phyloP scores from a whole-genome alignment of 2,329 filamentous ascomycete species.

The Trichoderma sp. region DNA sequence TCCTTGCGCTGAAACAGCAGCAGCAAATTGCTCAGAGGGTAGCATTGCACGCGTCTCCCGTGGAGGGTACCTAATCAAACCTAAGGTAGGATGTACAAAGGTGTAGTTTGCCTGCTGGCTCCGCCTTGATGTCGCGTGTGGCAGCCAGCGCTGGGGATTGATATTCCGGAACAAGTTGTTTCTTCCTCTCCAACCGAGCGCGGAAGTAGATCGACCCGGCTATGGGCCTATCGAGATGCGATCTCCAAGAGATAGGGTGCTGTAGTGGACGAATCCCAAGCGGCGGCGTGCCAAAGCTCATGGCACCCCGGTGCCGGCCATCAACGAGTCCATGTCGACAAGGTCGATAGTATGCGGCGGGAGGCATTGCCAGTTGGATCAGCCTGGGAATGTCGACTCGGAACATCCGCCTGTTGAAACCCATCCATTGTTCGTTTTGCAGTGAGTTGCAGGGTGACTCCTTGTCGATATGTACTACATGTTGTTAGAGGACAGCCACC shows the following conservation, averaged over 20 bases:
- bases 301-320: slow-evolving; percentile 3
- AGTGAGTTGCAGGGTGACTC: too few relatives aligned
- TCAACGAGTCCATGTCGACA: neutral
- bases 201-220: slow-evolving; percentile 19
- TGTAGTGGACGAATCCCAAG: slow-evolving; percentile 16
- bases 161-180: neutral
- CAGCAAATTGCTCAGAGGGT: neutral
- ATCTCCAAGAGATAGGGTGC: slow-evolving; percentile 22
- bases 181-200: neutral
- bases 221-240: slow-evolving; percentile 24
- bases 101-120: neutral
- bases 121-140: slow-evolving; percentile 7
- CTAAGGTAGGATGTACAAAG: too few relatives aligned
- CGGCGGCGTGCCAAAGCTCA: slow-evolving; percentile 2
- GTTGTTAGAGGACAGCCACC: too few relatives aligned
- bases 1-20: neutral
- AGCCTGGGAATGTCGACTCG: too few relatives aligned
- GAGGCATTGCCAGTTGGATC: too few relatives aligned
- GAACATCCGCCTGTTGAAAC: too few relatives aligned
- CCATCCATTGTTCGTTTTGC: too few relatives aligned
- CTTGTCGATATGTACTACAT: too few relatives aligned
- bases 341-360: too few relatives aligned
- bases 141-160: neutral
- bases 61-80: slow-evolving; percentile 6
- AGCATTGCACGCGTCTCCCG: slow-evolving; percentile 5